These are phyloP conservation scores for Myxozyma mucilagina DNA, from an alignment of 805 yeast species.

Conservation along the genomic window DNA sequence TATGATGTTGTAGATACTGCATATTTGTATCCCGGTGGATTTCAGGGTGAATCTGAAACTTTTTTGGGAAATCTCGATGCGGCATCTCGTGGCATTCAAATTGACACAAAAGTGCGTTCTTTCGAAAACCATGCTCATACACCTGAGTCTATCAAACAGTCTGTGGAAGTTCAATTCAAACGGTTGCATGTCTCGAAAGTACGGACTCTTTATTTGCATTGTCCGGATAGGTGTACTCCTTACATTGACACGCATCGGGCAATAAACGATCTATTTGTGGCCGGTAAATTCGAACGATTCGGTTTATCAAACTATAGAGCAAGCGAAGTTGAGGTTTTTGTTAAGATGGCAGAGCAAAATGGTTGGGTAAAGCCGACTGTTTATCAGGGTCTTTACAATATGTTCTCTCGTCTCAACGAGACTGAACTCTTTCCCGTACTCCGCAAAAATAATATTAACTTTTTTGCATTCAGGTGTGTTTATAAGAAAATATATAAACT, in stretches of 20 bases:
- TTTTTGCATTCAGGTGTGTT: constrained; percentile 35
- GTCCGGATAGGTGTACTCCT: constrained; percentile 36
- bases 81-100: constrained; percentile 1
- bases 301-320: constrained; percentile 37
- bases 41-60: constrained; percentile 28
- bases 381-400: constrained; percentile 39
- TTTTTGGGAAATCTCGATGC: constrained; percentile 21
- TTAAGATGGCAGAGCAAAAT: constrained; percentile 31
- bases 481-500: background rate
- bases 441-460: constrained; percentile 30
- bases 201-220: constrained; percentile 23
- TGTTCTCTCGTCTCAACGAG: constrained; percentile 35
- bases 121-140: constrained; percentile 18
- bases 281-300: constrained; percentile 36
- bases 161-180: constrained; percentile 21
- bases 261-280: constrained; percentile 33
- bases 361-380: constrained; percentile 37
- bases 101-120: constrained; percentile 30
- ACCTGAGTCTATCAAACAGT: constrained; percentile 10
- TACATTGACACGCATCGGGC: constrained; percentile 36
- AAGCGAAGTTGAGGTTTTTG: constrained; percentile 33
- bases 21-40: constrained; percentile 28
- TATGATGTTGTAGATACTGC: constrained; percentile 27
- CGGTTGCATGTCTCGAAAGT: constrained; percentile 22
- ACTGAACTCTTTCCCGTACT: constrained; percentile 34